Base-by-base conservation (phyloP, 1,284 basidiomycete species). In the Sanguinoderma infundibulare region DNA sequence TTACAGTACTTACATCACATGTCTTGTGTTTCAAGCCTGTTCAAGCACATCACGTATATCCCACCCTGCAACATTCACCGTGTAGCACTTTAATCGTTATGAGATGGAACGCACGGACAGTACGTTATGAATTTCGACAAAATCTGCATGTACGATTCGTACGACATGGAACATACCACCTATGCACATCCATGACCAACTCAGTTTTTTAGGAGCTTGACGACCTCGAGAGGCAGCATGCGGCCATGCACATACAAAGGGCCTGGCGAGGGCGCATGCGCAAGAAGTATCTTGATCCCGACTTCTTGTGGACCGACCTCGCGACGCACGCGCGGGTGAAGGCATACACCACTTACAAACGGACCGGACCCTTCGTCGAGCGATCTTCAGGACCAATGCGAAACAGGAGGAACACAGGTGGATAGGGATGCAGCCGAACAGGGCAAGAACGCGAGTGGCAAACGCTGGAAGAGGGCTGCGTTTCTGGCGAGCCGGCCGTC, bases 391-490 rank as follows among this genome's bases (percentile, higher is more conserved):
- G 28, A 30, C 6, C 36, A 15, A 20, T 20, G n/a, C 14, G 5
- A 20, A 12, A 30, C 22, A 28, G 15, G 8, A 28, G 36, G 9
- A 40, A 12, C n/a, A 8, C 66, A 83, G 81, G 69, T 78, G 7
- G 75, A 75, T 57, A 74, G 79, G 56, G 64, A 74, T 32, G 79
- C 74, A 9, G 83, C 81, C 2, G 68, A 75, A 4, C 68, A 78
- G 40, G 83, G 80, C 20, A 74, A 73, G 65, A 85, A 84, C 63
- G 73, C 77, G 20, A 76, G 78, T 4, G 69, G 69, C 36, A 70
- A 77, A 22, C 78, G 85, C 7, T 85, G 83, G 83, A 73, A 74
- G 57, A 76, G 85, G 7, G 81, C 79, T 0, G 76, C 72, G 1
- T 80, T 81, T 63, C 73, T 82, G 39, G 76, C 78, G 14, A 69